Conservation (phyloP, 495 filamentous ascomycete species). For the Annulohypoxylon stygium region DNA sequence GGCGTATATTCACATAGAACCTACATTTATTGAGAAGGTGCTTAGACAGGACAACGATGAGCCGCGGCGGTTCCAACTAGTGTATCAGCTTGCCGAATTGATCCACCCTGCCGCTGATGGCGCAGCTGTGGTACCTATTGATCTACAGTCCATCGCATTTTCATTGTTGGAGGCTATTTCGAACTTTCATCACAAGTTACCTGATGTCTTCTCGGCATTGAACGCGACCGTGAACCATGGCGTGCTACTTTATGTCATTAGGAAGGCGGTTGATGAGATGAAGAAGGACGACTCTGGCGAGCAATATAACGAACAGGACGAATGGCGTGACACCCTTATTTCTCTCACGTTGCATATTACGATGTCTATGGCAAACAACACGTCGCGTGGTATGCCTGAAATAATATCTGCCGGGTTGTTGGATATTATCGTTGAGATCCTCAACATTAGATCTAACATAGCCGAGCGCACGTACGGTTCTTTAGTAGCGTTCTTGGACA, state of each 20-base stretch:
- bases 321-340: constrained; percentile 92
- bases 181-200: constrained; percentile 78
- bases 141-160: constrained; percentile 86
- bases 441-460: constrained; percentile 84
- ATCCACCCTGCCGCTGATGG: constrained; percentile 81
- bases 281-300: constrained; percentile 69
- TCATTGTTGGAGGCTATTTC: constrained; percentile 83
- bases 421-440: constrained; percentile 88
- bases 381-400: constrained; percentile 63
- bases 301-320: constrained; percentile 72
- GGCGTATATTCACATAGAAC: constrained; percentile 86
- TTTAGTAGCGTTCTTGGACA: constrained; percentile 86
- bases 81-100: constrained; percentile 91
- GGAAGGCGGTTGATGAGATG: constrained; percentile 88
- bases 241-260: constrained; percentile 91
- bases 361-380: constrained; percentile 74
- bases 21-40: constrained; percentile 83
- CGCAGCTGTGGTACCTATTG: constrained; percentile 73
- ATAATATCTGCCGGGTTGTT: constrained; percentile 89
- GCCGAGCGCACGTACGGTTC: constrained; percentile 85
- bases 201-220: constrained; percentile 86
- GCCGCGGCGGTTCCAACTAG: constrained; percentile 87
- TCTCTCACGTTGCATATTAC: constrained; percentile 82
- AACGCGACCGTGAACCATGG: constrained; percentile 96
- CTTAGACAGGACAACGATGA: constrained; percentile 91